Base-by-base conservation (phyloP, 257 asterid genomes). In the Sherardia arvensis region DNA sequence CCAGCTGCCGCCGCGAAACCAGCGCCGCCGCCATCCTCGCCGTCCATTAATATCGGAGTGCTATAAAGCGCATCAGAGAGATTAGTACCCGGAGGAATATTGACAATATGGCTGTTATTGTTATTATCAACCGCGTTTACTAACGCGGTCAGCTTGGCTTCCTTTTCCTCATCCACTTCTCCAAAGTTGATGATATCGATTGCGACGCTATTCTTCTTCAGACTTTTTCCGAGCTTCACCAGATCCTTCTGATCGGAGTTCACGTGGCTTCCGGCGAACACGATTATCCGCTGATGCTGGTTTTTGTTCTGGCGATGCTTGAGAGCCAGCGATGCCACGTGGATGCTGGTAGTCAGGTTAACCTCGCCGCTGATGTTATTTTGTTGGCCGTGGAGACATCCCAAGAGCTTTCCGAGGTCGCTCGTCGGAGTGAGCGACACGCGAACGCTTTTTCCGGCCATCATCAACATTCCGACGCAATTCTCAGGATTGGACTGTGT, bases 271-370 rank as follows among this genome's bases (percentile, higher is more conserved):
- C 99, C 99, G 48, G 84, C 91, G 80, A 93, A 93, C 32, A 90
- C 96, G 61, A 93, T 90, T 64, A 93, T 90, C 82, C 99, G 85
- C 65, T 90, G 97, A 32, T 85, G 95, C 49, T 93, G 99, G 79
- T 90, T 93, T 84, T 93, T 93, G 79, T 93, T 93, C 71, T 90
- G 99, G 59, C 97, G 91, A 77, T 93, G 99, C 85, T 93, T 93
- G 61, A 93, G 91, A 69, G 99, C 96, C 80, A 90, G 72, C 82
- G 90, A 94, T 7, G 99, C 99, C 63, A 93, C 94, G 79, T 93
- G 96, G 74, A 93, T 90, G 61, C 92, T 97, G 64, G 96, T 87
- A 22, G 97, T 86, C 78, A 93, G 77, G 74, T 85, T 90, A 87
- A 83, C 84, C 80, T 90, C 96, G 63, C 96, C 97, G 1, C 97